Base-by-base conservation (phyloP, 805 yeast species). In the Monosporozyma servazzii region DNA sequence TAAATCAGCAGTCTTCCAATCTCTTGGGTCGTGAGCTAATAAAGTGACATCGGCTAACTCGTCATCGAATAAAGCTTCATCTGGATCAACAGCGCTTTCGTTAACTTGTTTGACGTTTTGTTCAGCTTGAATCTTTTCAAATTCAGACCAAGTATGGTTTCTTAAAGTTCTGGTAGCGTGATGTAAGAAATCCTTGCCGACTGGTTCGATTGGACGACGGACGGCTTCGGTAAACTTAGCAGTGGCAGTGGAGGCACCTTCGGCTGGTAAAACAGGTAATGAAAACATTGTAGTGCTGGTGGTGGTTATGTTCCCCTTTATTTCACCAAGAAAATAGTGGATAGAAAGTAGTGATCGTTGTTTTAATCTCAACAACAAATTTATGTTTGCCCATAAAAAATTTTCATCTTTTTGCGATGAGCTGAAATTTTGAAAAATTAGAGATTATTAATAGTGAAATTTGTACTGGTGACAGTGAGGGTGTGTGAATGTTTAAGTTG, bases 141-240 rank as follows among this genome's bases (percentile, higher is more conserved):
- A 93, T 73, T 93, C 98, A 51, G 97, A 88, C 96, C 97, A 93
- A 48, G 98, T 88, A 75, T 95, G 96, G 69, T 96, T 96, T 74
- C 96, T 83, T 62, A 90, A 77, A 50, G 95, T 80, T 77, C 99
- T 86, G 60, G 96, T 82, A 53, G 98, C 98, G 66, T 93, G 99
- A 49, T 96, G 96, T 62, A 93, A 75, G 75, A 90, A 93, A 68
- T 80, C 86, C 56, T 95, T 91, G 52, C 99, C 99, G 59, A 91
- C 96, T 39, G 99, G 98, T 74, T 93, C 99, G 56, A 90, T 76
- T 54, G 91, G 84, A 69, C 96, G 85, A 61, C 85, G 84, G 46
- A 77, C 76, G 47, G 89, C 76, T 23, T 80, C 77, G 46, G 85
- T 64, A 67, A 74, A 79, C 51, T 75, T 72, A 57, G 79, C 70